These are phyloP conservation scores for Beauveria bassiana DNA, from an alignment of 2,329 filamentous ascomycete genomes.

Conservation along the genomic window DNA sequence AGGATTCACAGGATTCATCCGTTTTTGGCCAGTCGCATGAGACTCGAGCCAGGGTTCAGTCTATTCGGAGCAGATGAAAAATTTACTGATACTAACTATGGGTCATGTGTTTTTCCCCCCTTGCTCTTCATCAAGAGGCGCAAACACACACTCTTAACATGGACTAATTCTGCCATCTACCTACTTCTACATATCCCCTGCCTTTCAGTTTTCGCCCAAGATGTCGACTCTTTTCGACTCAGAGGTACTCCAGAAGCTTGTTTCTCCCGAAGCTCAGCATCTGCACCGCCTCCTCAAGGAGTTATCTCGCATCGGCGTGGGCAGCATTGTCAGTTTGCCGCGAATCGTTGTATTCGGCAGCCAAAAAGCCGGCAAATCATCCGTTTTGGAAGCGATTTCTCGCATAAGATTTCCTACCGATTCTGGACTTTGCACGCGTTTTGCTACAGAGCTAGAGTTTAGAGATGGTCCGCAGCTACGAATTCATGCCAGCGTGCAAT, in stretches of 20 bases:
- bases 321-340: constrained; percentile 4
- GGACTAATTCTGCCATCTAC: background rate
- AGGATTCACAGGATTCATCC: background rate
- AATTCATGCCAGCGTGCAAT: constrained; percentile 32
- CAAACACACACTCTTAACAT: background rate
- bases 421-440: constrained; percentile 38
- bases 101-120: background rate
- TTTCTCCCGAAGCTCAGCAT: background rate
- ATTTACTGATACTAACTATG: background rate
- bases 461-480: constrained; percentile 26
- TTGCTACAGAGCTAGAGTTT: constrained; percentile 45
- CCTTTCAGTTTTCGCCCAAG: background rate
- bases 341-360: constrained; percentile 78
- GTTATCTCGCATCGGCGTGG: background rate
- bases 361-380: constrained; percentile 81
- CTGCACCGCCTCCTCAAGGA: background rate
- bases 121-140: background rate
- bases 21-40: background rate
- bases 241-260: background rate
- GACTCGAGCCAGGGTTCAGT: background rate
- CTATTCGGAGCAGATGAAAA: background rate
- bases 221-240: background rate
- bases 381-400: constrained; percentile 62
- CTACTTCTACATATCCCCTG: background rate
- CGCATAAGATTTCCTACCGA: constrained; percentile 39